Evolutionary conservation across 345 rosid genomes (phyloP).

Genomic region (Bretschneidera sinensis): DNA sequence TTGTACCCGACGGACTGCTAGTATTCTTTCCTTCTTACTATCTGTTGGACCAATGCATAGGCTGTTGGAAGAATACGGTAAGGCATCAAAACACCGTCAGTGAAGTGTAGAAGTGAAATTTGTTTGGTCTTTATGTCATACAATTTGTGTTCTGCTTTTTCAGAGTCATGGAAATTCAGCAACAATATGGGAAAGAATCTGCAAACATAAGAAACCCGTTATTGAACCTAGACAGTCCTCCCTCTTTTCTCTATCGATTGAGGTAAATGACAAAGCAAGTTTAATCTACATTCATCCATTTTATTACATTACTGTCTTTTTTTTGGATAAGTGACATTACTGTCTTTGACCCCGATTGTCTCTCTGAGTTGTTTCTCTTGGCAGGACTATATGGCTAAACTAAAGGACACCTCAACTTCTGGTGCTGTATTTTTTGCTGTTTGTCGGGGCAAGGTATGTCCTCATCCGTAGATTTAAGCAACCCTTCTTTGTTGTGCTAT

Average conservation of each 20-base stretch:
- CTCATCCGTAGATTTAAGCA: slow-evolving; percentile 9
- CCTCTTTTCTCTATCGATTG: slow-evolving; percentile 65
- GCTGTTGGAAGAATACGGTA: slow-evolving; percentile 83
- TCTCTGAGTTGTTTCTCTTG: slow-evolving; percentile 8
- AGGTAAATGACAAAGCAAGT: slow-evolving; percentile 38
- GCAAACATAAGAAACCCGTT: slow-evolving; percentile 87
- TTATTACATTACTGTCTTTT: slow-evolving; percentile 2
- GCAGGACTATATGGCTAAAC: slow-evolving; percentile 81
- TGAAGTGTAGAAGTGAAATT: slow-evolving; percentile 17
- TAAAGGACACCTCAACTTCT: slow-evolving; percentile 63
- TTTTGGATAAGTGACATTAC: too few species aligned
- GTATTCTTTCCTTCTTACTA: slow-evolving; percentile 95
- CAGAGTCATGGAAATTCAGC: slow-evolving; percentile 54
- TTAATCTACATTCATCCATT: slow-evolving; percentile 10
- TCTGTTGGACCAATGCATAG: slow-evolving; percentile 77
- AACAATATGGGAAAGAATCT: slow-evolving; percentile 94
- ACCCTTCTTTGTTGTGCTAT: slow-evolving; percentile 11
- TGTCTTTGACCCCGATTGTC: slow-evolving; percentile 11
- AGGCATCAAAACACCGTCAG: slow-evolving; percentile 23
- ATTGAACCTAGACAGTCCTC: slow-evolving; percentile 92
- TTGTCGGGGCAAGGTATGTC: slow-evolving; percentile 93
- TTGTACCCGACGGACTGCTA: slow-evolving; percentile 93
- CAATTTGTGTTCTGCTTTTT: slow-evolving; percentile 19
- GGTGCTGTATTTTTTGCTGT: slow-evolving; percentile 97
- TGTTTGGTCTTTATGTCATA: slow-evolving; percentile 12